These are phyloP conservation scores for Sedum album DNA, from an alignment of 164 flowering plant species.

Conservation along the genomic window DNA sequence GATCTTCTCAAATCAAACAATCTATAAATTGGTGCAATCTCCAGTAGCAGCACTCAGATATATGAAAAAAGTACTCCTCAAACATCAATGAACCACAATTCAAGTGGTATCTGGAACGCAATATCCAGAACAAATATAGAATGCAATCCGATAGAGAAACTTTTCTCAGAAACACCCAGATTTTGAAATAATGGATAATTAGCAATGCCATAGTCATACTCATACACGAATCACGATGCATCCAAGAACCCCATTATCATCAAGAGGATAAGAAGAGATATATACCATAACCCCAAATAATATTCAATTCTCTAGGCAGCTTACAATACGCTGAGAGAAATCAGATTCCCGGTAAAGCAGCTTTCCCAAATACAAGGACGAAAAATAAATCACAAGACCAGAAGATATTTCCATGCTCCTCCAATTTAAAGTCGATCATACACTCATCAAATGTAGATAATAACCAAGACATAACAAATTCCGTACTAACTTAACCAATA, in stretches of 20 bases:
- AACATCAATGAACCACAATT: not conserved
- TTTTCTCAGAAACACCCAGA: not conserved
- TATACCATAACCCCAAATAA: not conserved
- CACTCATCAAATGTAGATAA: not conserved
- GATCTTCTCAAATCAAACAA: not conserved
- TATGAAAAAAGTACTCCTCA: not conserved
- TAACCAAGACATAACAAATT: not conserved
- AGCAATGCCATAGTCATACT: not conserved
- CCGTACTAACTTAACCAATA: not conserved
- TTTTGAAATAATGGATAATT: slow-evolving; percentile 2
- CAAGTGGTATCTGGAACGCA: not conserved
- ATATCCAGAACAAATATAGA: not conserved
- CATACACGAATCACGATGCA: too few relatives aligned
- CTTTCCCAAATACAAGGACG: not conserved
- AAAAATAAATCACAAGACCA: not conserved
- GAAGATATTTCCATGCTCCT: not conserved
- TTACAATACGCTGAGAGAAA: not conserved
- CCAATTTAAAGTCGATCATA: slow-evolving; percentile 1
- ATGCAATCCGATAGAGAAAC: slow-evolving; percentile 3
- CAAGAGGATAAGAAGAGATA: not conserved
- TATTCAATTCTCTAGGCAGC: not conserved
- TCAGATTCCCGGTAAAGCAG: not conserved
- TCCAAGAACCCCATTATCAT: not conserved
- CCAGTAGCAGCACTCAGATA: not conserved
- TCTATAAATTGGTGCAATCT: not conserved